Evolutionary conservation across 225 moss, liverwort and hornwort genomes (phyloP), one percentile per base, ranked within the genome.

Genomic region (Marchantia paleacea): DNA sequence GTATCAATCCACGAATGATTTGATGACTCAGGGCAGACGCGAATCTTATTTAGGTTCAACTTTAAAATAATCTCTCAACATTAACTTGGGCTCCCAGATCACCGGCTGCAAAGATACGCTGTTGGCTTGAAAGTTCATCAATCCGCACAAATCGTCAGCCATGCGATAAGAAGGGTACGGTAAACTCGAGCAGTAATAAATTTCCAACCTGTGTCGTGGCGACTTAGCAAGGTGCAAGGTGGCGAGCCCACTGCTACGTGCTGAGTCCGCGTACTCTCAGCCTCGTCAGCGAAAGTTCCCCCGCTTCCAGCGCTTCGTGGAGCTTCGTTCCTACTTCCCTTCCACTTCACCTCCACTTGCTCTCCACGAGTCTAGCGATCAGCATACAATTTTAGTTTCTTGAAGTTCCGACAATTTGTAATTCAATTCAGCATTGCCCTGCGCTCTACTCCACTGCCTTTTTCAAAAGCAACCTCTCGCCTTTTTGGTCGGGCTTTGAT

Each of bases 271-370:
- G 74, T 74, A 24, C 28, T n/a, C 54, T 29, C 54, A 7, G 20
- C 55, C 55, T 55, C 55, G 74, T 74, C 74, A 74, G 74, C 74
- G n/a, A 52, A 51, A n/a, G 47, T 19, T 70, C 22, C 9, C 70
- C 20, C 70, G 16, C 70, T 48, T 70, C 8, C 20, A 70, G 47
- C 70, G 48, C 19, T 11, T 49, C 51, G 51, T 51, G 50, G 10
- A 50, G 2, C 52, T 72, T 52, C 11, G n/a, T 16, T n/a, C 25
- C 50, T 50, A 3, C 15, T 26, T 73, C 28, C 24, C 18, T 55
- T 55, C 55, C 1, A 7, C 14, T 74, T n/a, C 24, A 39, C 12
- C 51, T 51, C 72, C 7, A 22, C 52, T 24, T 52, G 18, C 13
- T 25, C 73, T 68, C 28, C 5, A 3, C 31, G 24, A 26, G 28